Base-by-base conservation (phyloP, 768 basidiomycete species). In the Xerocomellus dryophilus region DNA sequence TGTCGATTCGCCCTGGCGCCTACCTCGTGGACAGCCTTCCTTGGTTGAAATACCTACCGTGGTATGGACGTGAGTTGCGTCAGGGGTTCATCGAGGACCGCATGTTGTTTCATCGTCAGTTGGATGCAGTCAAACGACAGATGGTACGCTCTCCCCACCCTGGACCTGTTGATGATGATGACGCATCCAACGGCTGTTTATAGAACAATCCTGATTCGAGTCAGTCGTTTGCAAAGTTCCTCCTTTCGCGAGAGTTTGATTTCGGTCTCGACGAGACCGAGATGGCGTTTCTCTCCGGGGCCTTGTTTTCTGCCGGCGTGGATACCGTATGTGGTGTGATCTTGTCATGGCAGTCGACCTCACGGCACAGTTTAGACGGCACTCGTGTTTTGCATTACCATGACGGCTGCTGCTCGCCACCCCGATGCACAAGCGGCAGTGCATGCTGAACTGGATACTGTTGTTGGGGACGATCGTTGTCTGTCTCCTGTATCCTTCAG, bases 271-370 rank as follows among this genome's bases (percentile, higher is more conserved):
- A 78, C 4, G 75, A 81, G 54, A 69, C 76, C 41, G 81, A 85
- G 57, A 74, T 75, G 3, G 77, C 82, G 0, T 85, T 83, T 61
- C 74, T 85, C 17, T 80, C 79, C 2, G 83, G 83, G 0, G 73
- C 74, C 27, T 75, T 83, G 71, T 83, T 83, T 59, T 76, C 81
- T 36, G 82, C 81, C 25, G 81, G 82, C 1, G 75, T 77, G 1
- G 81, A 82, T 56, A 82, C 82, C 7, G 73, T 72, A 49, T 3
- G 65, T 29, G 10, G 6, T 35, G 31, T 32, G 27, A 45, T 35
- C 25, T n/a, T 15, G 35, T 20, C n/a, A 11, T 15, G 12, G 17
- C 4, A 2, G 1, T 34, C 1, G 34, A 27, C 8, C 36, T 53
- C 21, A 52, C 6, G 5, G n/a, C 5, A 5, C 14, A 32, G 3